A percentile compares a stretch with the other conserved stretches of the same genome.
Evolutionary conservation across 2,329 filamentous ascomycete species (phyloP).

Genomic region (Aspergillus sp.): DNA sequence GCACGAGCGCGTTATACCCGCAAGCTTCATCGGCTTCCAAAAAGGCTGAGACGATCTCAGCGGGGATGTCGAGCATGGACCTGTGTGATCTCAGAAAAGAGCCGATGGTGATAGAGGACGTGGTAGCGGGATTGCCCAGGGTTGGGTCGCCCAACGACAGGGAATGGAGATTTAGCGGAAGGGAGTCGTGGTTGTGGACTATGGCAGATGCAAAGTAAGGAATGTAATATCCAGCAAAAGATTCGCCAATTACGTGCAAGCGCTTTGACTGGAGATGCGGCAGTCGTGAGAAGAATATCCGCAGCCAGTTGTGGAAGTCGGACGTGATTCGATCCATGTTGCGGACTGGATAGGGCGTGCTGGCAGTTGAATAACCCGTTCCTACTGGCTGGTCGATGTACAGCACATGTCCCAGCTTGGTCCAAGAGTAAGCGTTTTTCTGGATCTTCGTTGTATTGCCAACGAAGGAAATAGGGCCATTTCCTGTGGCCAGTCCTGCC

Average conservation of each 20-base stretch:
- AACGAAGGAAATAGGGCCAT: slow-evolving; percentile 25
- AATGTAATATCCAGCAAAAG: slow-evolving; percentile 32
- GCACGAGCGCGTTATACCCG: slow-evolving; percentile 23
- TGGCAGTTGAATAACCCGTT: slow-evolving; percentile 27
- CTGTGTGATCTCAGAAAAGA: slow-evolving; percentile 22
- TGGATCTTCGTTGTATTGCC: slow-evolving; percentile 19
- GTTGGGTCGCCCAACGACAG: slow-evolving; percentile 31
- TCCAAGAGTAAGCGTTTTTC: slow-evolving; percentile 17
- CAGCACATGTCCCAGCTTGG: slow-evolving; percentile 26
- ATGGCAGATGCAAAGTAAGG: slow-evolving; percentile 30
- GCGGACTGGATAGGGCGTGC: slow-evolving; percentile 18
- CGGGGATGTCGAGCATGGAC: slow-evolving; percentile 16
- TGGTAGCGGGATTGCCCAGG: slow-evolving; percentile 29
- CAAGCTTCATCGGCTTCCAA: slow-evolving; percentile 23
- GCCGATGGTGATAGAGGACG: slow-evolving; percentile 23
- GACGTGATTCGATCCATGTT: slow-evolving; percentile 21
- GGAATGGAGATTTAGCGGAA: slow-evolving; percentile 25
- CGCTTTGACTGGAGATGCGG: slow-evolving; percentile 24
- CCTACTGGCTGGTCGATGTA: slow-evolving; percentile 33
- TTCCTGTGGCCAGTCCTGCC: slow-evolving; percentile 18
- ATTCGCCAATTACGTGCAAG: slow-evolving; percentile 32
- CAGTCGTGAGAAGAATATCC: slow-evolving; percentile 23
- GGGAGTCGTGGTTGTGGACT: slow-evolving; percentile 17
- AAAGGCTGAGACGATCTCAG: slow-evolving; percentile 22
- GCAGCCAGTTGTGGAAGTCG: slow-evolving; percentile 26